Conservation (phyloP, 2,329 filamentous ascomycete genomes). For the Fusarium keratoplasticum region DNA sequence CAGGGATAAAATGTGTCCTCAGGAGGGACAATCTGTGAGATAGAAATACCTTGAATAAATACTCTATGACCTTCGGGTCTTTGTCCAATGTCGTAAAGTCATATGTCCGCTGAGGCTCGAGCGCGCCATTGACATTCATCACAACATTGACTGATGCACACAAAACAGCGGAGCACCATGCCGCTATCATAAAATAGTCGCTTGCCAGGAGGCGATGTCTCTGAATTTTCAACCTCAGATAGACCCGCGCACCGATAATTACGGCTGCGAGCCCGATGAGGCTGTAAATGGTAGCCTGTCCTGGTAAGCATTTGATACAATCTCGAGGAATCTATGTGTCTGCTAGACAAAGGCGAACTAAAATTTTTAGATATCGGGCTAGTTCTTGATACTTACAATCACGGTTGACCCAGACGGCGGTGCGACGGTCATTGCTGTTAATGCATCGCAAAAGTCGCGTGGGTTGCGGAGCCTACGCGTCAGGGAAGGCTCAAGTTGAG, state of each 20-base stretch:
- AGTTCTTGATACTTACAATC: background rate
- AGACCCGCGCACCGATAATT: constrained; percentile 19
- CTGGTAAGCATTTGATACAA: background rate
- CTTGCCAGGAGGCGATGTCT: constrained; percentile 9
- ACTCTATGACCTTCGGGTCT: constrained; percentile 15
- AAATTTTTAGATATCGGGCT: background rate
- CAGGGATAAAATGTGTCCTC: too few relatives aligned
- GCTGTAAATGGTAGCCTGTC: constrained; percentile 13
- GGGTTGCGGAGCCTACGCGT: background rate
- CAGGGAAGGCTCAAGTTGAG: background rate
- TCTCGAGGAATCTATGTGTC: too few relatives aligned
- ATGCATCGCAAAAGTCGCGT: background rate
- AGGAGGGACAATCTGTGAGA: background rate
- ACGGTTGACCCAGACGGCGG: background rate
- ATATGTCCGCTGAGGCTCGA: constrained; percentile 22
- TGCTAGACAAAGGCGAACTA: background rate
- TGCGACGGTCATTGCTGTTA: background rate
- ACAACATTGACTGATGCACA: constrained; percentile 21
- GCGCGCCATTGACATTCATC: constrained; percentile 14
- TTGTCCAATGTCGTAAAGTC: constrained; percentile 17
- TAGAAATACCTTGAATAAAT: constrained; percentile 28
- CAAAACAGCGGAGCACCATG: constrained; percentile 15
- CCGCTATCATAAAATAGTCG: constrained; percentile 27
- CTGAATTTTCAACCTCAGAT: constrained; percentile 20
- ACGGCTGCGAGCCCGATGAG: constrained; percentile 12